Base-by-base conservation (phyloP, 2,329 filamentous ascomycete genomes). In the Paramyrothecium roridum region DNA sequence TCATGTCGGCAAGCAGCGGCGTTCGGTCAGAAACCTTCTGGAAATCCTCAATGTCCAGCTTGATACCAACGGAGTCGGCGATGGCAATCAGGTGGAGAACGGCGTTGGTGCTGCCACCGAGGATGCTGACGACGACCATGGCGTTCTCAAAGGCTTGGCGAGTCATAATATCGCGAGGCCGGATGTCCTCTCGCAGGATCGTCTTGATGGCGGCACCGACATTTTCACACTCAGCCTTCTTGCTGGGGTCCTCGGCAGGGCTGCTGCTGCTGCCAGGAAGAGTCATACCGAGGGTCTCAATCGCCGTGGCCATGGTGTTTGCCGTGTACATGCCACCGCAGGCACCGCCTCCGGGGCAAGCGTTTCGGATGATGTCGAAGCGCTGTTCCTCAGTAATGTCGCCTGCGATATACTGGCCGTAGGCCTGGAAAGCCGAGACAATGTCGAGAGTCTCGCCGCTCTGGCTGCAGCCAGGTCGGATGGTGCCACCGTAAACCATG, bases 401-500 rank as follows among this genome's bases (percentile, higher is more conserved):
- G 47, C 93, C 93, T 13, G 90, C 85, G 65, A 99, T 87, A 77
- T 93, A 98, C 72, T 97, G 91, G 23, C 95, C 95, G 69, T 98
- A 98, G 6, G 93, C 89, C 77, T 99, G 95, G 84, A 99, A 99
- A 47, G 95, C 95, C 51, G 92, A 97, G 57, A 99, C 90, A 53
- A 99, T 96, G 71, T 99, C 93, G 64, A 97, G 91, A 56, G 87
- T 78, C 61, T 88, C 80, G 63, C 93, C 90, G 52, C 82, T 83
- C 66, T 79, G 82, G 54, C 89, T 90, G 76, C 93, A 97, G 49
- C 95, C 95, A 40, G 95, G 91, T 70, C 90, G 87, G 71, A 98
- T 99, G 46, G 90, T 92, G 50, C 95, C 95, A 63, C 95, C 95
- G 69, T 99, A 99, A 30, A 99, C 90, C 95, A 99, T 99, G 70